Evolutionary conservation across 2,329 filamentous ascomycete species (phyloP), one percentile per base, ranked within the genome.

Genomic region (Penicillium sp.): DNA sequence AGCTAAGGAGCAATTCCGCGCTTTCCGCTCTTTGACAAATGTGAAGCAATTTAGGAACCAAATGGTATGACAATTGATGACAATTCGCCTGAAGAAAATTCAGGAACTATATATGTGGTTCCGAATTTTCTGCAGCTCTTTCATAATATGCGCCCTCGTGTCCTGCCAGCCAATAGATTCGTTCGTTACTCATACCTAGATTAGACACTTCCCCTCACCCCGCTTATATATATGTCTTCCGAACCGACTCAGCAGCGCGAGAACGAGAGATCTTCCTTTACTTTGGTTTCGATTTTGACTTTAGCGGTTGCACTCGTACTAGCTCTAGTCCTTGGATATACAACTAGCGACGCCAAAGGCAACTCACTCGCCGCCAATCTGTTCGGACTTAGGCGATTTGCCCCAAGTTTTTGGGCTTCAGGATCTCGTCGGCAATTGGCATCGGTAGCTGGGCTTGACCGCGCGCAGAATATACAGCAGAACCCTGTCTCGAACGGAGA

Each of bases 351-450:
- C n/a, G 1, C 26, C 13, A 11, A 57, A 35, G 17, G n/a, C 23
- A 21, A n/a, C 15, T 17, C 41, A 9, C 21, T 51, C 4, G n/a
- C 66, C 64, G 69, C 64, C 68, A 73, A 70, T 62, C 65, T 76
- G 73, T 73, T 68, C 59, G 62, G 66, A 11, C 46, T 75, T 3
- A 66, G 66, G 50, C 72, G 69, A 2, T 54, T 72, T 13, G 68
- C 73, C 38, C 61, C 64, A n/a, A 30, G 50, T 2, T 58, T 46
- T 8, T 59, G 48, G 52, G 56, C 58, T 9, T 38, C 47, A 31
- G 55, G 44, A 26, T 30, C 53, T 56, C 49, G 30, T 50, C 54
- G 60, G 23, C 29, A 53, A n/a, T 9, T 57, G n/a, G 47, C 41
- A 7, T 38, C 53, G n/a, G 47, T 21, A 7, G 15, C 45, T 51